A percentile compares a stretch with the other conserved stretches of the same genome.
These are phyloP conservation scores for Gossypium arboreum DNA, from an alignment of 345 rosid species.

Conservation along the genomic window DNA sequence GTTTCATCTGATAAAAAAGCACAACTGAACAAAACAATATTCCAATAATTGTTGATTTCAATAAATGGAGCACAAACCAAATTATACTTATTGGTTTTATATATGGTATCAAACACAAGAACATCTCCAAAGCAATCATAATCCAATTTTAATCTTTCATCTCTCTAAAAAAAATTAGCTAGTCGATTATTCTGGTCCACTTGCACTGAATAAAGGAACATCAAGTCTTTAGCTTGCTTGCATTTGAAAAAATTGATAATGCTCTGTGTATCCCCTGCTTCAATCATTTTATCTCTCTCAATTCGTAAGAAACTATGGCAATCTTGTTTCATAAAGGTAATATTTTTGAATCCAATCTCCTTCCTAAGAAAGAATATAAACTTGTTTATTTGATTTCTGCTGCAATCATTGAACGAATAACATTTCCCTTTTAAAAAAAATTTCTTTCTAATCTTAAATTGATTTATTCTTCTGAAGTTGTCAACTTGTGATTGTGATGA, in stretches of 20 bases:
- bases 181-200: background rate
- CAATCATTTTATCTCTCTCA: no score
- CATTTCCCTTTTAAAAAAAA: no score
- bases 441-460: background rate
- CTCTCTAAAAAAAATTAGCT: background rate
- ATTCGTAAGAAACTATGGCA: no score
- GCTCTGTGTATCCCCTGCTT: no score
- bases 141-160: no score
- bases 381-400: background rate
- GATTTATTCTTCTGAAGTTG: background rate
- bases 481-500: background rate
- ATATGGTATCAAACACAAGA: no score
- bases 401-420: no score
- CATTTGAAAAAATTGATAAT: background rate
- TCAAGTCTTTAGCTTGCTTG: background rate
- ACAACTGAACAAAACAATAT: background rate
- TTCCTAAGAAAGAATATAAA: background rate
- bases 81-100: no score
- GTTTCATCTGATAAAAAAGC: background rate
- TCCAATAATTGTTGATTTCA: background rate
- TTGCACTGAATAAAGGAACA: background rate
- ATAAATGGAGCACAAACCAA: no score
- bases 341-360: background rate
- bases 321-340: background rate
- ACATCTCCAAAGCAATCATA: no score